Evolutionary conservation across 2,329 filamentous ascomycete species (phyloP), one percentile per base, ranked within the genome.

Genomic region (Penicillium sp.): DNA sequence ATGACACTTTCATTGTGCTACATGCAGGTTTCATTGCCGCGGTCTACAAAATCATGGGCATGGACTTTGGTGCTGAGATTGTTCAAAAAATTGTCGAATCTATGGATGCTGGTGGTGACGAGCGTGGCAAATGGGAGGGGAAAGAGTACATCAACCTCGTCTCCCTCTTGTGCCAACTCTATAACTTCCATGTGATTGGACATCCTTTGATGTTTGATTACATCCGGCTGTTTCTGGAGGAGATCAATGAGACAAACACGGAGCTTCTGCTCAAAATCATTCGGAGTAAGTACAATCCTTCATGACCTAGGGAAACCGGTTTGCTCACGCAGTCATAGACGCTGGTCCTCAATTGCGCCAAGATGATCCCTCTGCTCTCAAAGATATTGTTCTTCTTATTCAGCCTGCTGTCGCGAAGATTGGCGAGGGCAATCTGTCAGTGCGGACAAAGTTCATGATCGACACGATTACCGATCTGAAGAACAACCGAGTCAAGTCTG

Each of bases 401-500:
- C 87, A 88, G 55, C 83, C 84, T 24, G 82, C 84, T 1, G 80
- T 90, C 3, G 75, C 81, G 1, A 83, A 81, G 50, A 73, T 78
- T 33, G 87, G 86, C 4, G 82, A 87, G 59, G 74, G 75, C 9
- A 85, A 83, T 18, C 74, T 95, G 27, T 91, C 90, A 1, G 87
- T 90, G 8, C 84, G 93, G 47, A 96, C 91, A 1, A 94, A 87
- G 57, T 96, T 96, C 70, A 97, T 97, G 90, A 87, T 98, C 44
- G 91, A 97, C 62, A 93, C 86, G 1, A 95, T 98, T 66, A 89
- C 87, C 50, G 88, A 95, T 60, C 76, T 98, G 28, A 95, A 95
- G 67, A 95, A 95, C 73, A 96, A 93, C 70, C 88, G 88, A 50
- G 78, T 90, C 63, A 96, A 91, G 68, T 83, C 84, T 12, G 79